Evolutionary conservation across 2,329 filamentous ascomycete species (phyloP).

Genomic region (Parastagonospora avenae): DNA sequence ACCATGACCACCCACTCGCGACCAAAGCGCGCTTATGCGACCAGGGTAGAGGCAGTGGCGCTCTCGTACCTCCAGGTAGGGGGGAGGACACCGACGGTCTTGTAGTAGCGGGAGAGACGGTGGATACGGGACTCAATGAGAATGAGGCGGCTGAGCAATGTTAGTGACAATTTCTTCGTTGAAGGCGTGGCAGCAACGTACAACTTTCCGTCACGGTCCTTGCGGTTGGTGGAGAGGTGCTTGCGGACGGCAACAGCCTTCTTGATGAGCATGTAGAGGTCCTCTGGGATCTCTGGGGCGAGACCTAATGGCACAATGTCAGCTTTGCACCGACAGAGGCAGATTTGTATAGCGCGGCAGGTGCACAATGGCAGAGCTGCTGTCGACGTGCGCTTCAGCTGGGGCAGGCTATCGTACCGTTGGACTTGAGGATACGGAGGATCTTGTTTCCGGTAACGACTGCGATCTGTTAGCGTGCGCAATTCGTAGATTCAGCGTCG

Average conservation of each 20-base stretch:
- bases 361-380: slow-evolving; percentile 37
- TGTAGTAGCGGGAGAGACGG: slow-evolving; percentile 99
- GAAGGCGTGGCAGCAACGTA: slow-evolving; percentile 18
- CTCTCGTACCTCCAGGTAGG: slow-evolving; percentile 99
- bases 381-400: slow-evolving; percentile 49
- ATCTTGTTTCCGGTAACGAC: slow-evolving; percentile 89
- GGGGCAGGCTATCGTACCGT: slow-evolving; percentile 73
- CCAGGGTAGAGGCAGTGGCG: slow-evolving; percentile 72
- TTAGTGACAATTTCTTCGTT: slow-evolving; percentile 8
- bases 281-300: slow-evolving; percentile 97
- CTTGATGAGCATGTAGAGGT: slow-evolving; percentile 99
- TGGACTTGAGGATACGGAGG: slow-evolving; percentile 96
- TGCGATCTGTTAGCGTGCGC: slow-evolving; percentile 46
- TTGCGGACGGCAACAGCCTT: slow-evolving; percentile 94
- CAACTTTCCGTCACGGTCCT: slow-evolving; percentile 99
- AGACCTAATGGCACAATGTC: slow-evolving; percentile 70
- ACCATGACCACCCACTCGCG: slow-evolving; percentile 26
- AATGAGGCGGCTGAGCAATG: slow-evolving; percentile 76
- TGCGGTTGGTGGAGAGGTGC: slow-evolving; percentile 99
- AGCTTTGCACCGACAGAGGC: slow-evolving; percentile 46
- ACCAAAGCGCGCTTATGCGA: slow-evolving; percentile 48
- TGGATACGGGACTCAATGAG: slow-evolving; percentile 99
- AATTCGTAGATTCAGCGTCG: not conserved
- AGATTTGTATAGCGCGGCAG: slow-evolving; percentile 74
- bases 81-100: slow-evolving; percentile 82